Base-by-base conservation (phyloP, 2,329 filamentous ascomycete species). In the Penicillium sp. region DNA sequence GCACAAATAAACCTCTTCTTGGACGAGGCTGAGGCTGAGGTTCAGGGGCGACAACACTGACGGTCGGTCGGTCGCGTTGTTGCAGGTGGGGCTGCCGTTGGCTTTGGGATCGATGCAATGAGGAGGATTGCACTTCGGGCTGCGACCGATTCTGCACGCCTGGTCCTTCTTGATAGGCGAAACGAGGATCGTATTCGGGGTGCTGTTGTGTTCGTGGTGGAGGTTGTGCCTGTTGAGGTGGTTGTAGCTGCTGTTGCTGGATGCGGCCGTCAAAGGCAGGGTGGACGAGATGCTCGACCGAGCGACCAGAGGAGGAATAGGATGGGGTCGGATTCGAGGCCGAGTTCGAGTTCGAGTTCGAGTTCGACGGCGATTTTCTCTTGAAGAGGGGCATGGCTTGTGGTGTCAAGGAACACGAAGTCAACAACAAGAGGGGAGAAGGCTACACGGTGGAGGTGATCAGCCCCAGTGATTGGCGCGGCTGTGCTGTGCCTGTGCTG, bases 331-430 rank as follows among this genome's bases (percentile, higher is more conserved):
- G 42, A 36, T 55, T 47, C 7, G 52, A 45, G 9, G 61, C 52
- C 21, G 60, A 52, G 39, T 60, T 64, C 39, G 49, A 42, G 45
- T 1, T 34, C 32, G 49, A 36, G 33, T 55, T 49, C 12, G 56
- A 49, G 15, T 58, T 54, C 27, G 61, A 54, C 37, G 36, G 23
- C 5, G 51, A 46, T 40, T 52, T 63, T 53, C 53, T 65, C 53
- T 55, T 65, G 49, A 66, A 64, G 46, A 66, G 49, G 55, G 56
- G 63, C 64, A 66, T 66, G n/a, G 33, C 49, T 58, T 59, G 52
- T 39, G 15, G 18, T 21, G 18, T 17, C 7, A 36, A 24, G 39
- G 43, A 44, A 51, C 45, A 29, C 8, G n/a, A 42, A 51, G 29
- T 6, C 23, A 37, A 15, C 17, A 20, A 12, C 21, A 23, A 39